These are phyloP conservation scores for Corylus heterophylla DNA, from an alignment of 306 rosid species.

Conservation along the genomic window DNA sequence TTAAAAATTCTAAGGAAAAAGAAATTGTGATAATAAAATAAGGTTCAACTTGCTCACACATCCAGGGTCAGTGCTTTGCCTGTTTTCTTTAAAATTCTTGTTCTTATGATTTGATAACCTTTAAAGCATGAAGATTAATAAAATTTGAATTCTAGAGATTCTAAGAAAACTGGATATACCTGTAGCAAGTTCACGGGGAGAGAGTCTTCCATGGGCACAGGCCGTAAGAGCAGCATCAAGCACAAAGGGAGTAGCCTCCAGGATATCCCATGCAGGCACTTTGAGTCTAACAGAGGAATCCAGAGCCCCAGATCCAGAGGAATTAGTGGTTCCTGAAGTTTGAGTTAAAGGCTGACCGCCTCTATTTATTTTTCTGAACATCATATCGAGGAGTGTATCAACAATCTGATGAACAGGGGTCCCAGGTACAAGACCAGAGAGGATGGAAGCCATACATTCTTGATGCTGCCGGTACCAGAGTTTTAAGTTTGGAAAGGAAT, in stretches of 20 bases:
- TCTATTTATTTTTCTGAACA: slow-evolving; percentile 69
- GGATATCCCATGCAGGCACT: slow-evolving; percentile 96
- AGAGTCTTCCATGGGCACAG: slow-evolving; percentile 82
- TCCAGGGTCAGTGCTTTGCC: neutral
- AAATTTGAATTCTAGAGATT: slow-evolving; percentile 3
- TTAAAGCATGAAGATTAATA: neutral
- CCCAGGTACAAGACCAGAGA: slow-evolving; percentile 63
- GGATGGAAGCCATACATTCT: slow-evolving; percentile 81
- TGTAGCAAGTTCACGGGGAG: slow-evolving; percentile 88
- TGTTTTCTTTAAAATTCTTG: neutral
- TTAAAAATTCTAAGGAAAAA: neutral
- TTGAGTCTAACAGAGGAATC: slow-evolving; percentile 67
- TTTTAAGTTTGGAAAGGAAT: slow-evolving; percentile 78
- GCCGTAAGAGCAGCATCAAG: slow-evolving; percentile 92
- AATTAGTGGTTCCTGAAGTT: slow-evolving; percentile 63
- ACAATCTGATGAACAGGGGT: slow-evolving; percentile 72
- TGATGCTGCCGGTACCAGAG: slow-evolving; percentile 83
- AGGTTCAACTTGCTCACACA: neutral
- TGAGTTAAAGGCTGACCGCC: slow-evolving; percentile 56
- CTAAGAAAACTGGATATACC: slow-evolving; percentile 44
- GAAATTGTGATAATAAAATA: neutral
- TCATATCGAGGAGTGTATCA: slow-evolving; percentile 69
- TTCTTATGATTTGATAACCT: neutral
- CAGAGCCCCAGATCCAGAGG: slow-evolving; percentile 56
- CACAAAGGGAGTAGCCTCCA: slow-evolving; percentile 89